Evolutionary conservation across 768 basidiomycete genomes (phyloP).

Genomic region (Amylocystis lapponica): DNA sequence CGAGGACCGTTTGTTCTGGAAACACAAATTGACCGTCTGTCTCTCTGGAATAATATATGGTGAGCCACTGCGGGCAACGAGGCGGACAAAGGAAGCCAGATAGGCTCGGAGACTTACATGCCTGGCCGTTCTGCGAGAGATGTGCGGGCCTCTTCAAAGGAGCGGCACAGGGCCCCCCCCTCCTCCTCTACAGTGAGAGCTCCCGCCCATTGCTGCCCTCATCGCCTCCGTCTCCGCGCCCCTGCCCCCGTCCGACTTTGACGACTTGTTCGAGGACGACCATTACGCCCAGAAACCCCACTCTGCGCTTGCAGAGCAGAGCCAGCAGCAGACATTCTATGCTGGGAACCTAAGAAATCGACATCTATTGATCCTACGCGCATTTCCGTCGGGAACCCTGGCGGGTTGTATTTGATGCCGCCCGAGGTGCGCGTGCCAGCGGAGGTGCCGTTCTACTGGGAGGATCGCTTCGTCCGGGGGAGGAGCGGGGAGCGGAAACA

Average conservation of each 20-base stretch:
- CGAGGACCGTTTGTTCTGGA: conserved; percentile 49
- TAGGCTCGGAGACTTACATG: conserved; percentile 69
- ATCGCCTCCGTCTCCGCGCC: conserved; percentile 35
- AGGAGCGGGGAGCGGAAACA: too few species aligned
- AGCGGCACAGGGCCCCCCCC: conserved; percentile 37
- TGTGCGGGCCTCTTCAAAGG: conserved; percentile 78
- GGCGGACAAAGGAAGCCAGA: too few species aligned
- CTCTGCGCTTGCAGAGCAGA: conserved; percentile 15
- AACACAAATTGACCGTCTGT: not conserved
- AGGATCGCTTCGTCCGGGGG: too few species aligned
- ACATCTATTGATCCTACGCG: too few species aligned
- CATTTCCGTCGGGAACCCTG: too few species aligned
- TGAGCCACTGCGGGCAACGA: conserved; percentile 7
- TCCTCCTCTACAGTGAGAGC: conserved; percentile 23
- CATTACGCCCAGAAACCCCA: too few species aligned
- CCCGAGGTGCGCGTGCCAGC: too few species aligned
- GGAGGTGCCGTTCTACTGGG: too few species aligned
- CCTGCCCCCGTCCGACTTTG: conserved; percentile 32
- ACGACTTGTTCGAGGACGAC: conserved; percentile 46
- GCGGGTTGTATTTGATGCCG: too few species aligned
- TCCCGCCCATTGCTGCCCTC: conserved; percentile 35
- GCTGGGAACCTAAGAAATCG: conserved; percentile 43
- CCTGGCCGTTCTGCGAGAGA: conserved; percentile 86
- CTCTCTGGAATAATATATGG: too few species aligned
- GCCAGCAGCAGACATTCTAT: conserved; percentile 36